Evolutionary conservation across 1,284 basidiomycete genomes (phyloP).

Genomic region (Cystobasidium sp.): DNA sequence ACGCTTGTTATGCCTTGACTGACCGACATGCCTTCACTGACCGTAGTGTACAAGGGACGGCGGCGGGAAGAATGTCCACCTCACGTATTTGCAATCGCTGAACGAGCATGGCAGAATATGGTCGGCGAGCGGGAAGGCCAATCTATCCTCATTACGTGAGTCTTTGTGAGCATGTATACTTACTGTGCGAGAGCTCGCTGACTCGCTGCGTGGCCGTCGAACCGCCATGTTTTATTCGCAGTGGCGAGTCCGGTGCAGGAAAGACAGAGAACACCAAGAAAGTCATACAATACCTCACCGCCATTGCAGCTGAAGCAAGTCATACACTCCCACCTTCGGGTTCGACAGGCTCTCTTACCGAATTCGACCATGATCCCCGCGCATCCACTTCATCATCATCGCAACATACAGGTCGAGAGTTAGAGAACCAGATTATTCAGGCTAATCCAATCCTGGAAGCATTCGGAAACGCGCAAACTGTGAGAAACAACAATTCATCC

Average conservation of each 20-base stretch:
- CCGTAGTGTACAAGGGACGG: slow-evolving; percentile 89
- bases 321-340: slow-evolving; percentile 62
- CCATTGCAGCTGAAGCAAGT: slow-evolving; percentile 81
- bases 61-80: slow-evolving; percentile 94
- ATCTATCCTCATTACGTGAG: slow-evolving; percentile 95
- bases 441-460: slow-evolving; percentile 98
- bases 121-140: slow-evolving; percentile 96
- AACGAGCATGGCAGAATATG: slow-evolving; percentile 98
- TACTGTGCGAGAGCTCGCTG: not conserved
- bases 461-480: slow-evolving; percentile 98
- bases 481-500: slow-evolving; percentile 98
- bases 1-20: not conserved
- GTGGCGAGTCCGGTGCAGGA: slow-evolving; percentile 97
- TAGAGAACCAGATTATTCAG: slow-evolving; percentile 96
- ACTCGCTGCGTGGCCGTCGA: not conserved
- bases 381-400: slow-evolving; percentile 58
- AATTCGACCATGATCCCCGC: slow-evolving; percentile 52
- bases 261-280: slow-evolving; percentile 99
- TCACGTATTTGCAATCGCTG: slow-evolving; percentile 96
- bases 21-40: slow-evolving; percentile 62
- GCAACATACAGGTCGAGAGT: slow-evolving; percentile 58
- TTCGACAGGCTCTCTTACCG: slow-evolving; percentile 56
- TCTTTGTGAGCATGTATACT: slow-evolving; percentile 46
- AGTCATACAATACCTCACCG: slow-evolving; percentile 98
- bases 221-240: slow-evolving; percentile 55